Base-by-base conservation (phyloP, 352 stramenopile species). In the Halophytophthora batemanensis region DNA sequence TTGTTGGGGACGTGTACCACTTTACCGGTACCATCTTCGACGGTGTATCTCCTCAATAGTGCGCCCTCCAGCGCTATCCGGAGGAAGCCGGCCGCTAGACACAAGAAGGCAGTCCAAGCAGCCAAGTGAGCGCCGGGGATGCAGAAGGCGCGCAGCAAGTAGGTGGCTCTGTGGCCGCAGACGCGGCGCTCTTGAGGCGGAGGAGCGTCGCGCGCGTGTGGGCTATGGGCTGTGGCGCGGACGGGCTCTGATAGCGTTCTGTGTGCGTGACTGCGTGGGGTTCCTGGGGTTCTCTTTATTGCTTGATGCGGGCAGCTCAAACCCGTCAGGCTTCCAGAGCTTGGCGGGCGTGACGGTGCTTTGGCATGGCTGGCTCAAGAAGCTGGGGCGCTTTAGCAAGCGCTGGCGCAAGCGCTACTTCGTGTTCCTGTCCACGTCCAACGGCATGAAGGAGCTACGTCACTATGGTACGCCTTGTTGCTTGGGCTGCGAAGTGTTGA, bases 331-430 rank as follows among this genome's bases (percentile, higher is more conserved):
- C 34, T 83, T 83, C 50, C 48, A 67, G 37, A 83, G 65, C 48
- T 44, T 77, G 35, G 63, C 67, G 18, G 71, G 80, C 28, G 71
- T 86, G 39, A 83, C 75, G 2, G 77, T 92, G 53, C 79, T 92
- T 19, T 92, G 82, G 82, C 77, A 90, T 42, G 82, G 82, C 50
- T 92, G 82, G 82, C 72, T 92, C 41, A 88, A 87, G 69, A 89
- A 90, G 57, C 76, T 92, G 34, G 82, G 82, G 14, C 71, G 82
- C 45, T 92, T 92, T 54, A 90, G 79, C 59, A 89, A 87, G 64
- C 75, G 79, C 34, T 92, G 82, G 82, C 75, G 75, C 36, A 69
- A 79, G 3, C 75, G 77, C 14, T 92, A 92, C 45, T 92, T 92
- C 45, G 60, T 92, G 10, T 89, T 92, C 49, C 36, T 92, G 7